A percentile compares a stretch with the other conserved stretches of the same genome.
Conservation (phyloP, 1,284 basidiomycete species). For the Heliocybe sulcata region DNA sequence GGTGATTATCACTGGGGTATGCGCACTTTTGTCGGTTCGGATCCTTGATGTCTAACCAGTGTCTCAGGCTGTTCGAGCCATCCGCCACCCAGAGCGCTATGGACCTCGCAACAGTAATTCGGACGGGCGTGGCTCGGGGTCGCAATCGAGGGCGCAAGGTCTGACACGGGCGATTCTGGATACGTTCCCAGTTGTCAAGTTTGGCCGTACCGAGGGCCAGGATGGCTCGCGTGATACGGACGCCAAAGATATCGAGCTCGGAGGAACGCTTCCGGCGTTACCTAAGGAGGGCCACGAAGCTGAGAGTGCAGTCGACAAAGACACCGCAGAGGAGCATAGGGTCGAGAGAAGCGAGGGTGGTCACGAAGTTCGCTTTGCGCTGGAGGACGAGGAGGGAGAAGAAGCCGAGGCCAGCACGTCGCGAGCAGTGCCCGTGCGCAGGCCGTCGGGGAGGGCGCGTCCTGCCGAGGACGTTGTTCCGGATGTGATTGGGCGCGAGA, state of each 20-base stretch:
- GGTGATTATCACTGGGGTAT: slow-evolving; percentile 75
- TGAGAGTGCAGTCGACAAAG: slow-evolving; percentile 3
- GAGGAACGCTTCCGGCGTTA: not conserved
- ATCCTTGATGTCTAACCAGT: slow-evolving; percentile 8
- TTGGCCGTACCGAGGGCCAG: slow-evolving; percentile 30
- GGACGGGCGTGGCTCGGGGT: slow-evolving; percentile 31
- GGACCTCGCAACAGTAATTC: slow-evolving; percentile 57
- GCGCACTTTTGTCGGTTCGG: slow-evolving; percentile 19
- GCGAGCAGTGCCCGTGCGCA: slow-evolving; percentile 9
- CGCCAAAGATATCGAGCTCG: slow-evolving; percentile 26
- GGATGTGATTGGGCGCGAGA: slow-evolving; percentile 68
- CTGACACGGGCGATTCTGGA: slow-evolving; percentile 87
- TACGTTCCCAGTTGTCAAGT: slow-evolving; percentile 91
- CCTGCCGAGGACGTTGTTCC: slow-evolving; percentile 38
- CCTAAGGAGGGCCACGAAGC: not conserved
- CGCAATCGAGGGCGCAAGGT: slow-evolving; percentile 71
- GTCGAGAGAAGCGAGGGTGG: not conserved
- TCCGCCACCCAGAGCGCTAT: slow-evolving; percentile 88
- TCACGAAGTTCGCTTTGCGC: not conserved
- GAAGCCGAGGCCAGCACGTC: not conserved
- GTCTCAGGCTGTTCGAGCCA: slow-evolving; percentile 65
- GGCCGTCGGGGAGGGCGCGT: slow-evolving; percentile 1
- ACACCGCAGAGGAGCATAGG: not conserved
- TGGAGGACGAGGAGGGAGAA: slow-evolving; percentile 16
- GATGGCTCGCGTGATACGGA: not conserved